Percentiles rank a stretch among this genome's conserved stretches.
Conservation (phyloP, 345 rosid genomes). For the Bruguiera gymnorhiza region DNA sequence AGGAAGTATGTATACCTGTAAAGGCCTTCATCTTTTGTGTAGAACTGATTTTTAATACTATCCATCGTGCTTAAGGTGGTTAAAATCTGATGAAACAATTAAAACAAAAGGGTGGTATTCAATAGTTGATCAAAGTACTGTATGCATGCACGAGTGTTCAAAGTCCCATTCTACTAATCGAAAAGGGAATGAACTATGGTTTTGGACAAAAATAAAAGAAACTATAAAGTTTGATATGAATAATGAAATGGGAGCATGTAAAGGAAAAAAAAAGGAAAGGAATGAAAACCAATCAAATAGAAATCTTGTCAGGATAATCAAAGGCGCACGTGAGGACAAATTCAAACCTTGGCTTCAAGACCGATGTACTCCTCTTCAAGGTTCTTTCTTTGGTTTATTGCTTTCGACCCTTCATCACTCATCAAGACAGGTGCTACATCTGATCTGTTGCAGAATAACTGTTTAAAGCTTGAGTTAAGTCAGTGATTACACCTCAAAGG, state of each 20-base stretch:
- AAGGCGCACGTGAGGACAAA: too few species aligned
- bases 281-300: too few species aligned
- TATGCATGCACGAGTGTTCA: too few species aligned
- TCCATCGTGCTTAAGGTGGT: conserved; percentile 55
- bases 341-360: conserved; percentile 66
- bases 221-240: too few species aligned
- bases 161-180: too few species aligned
- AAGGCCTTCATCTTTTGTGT: conserved; percentile 45
- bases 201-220: too few species aligned
- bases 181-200: too few species aligned
- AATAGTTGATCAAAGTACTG: not conserved
- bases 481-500: conserved; percentile 8
- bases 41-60: conserved; percentile 59
- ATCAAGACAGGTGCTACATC: conserved; percentile 22
- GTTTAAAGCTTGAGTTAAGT: conserved; percentile 4
- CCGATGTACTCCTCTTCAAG: conserved; percentile 64
- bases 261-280: too few species aligned
- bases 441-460: conserved; percentile 42
- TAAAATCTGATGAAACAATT: conserved; percentile 44
- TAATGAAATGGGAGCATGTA: too few species aligned
- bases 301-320: too few species aligned
- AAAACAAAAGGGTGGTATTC: not conserved
- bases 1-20: conserved; percentile 40
- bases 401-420: conserved; percentile 30
- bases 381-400: conserved; percentile 36